Evolutionary conservation across 352 stramenopile genomes (phyloP).

Genomic region (Phytopythium sindhum): DNA sequence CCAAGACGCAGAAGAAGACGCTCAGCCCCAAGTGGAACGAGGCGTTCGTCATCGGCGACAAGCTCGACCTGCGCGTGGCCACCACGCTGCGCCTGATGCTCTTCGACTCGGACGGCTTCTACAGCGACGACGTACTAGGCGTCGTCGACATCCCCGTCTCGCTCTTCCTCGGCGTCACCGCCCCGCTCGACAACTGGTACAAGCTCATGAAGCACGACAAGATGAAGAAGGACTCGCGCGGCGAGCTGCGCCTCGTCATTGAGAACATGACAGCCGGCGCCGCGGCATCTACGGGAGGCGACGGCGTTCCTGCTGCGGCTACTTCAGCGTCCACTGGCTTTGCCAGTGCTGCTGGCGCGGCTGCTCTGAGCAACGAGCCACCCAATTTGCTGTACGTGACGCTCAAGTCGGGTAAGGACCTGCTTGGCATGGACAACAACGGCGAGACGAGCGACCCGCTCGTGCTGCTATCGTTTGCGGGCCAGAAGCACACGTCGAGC

Average conservation of each 20-base stretch:
- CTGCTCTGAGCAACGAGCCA: slow-evolving; percentile 20
- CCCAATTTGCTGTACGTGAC: slow-evolving; percentile 75
- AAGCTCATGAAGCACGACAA: slow-evolving; percentile 53
- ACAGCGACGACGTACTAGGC: slow-evolving; percentile 57
- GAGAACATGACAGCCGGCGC: slow-evolving; percentile 16
- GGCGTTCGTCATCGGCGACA: slow-evolving; percentile 56
- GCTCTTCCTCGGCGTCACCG: slow-evolving; percentile 36
- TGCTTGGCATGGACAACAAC: slow-evolving; percentile 84
- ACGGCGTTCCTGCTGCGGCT: slow-evolving; percentile 8
- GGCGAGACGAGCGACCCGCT: slow-evolving; percentile 86
- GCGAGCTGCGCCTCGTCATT: slow-evolving; percentile 57
- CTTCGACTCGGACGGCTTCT: slow-evolving; percentile 55
- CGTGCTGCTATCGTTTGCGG: slow-evolving; percentile 68
- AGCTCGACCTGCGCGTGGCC: slow-evolving; percentile 57
- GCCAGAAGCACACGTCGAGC: slow-evolving; percentile 78
- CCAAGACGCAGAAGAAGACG: slow-evolving; percentile 66
- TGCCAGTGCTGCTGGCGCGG: slow-evolving; percentile 14
- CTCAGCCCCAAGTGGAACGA: slow-evolving; percentile 59
- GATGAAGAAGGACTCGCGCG: slow-evolving; percentile 72
- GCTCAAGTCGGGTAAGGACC: slow-evolving; percentile 65
- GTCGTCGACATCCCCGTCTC: slow-evolving; percentile 66
- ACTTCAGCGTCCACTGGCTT: slow-evolving; percentile 1
- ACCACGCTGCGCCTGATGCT: slow-evolving; percentile 59
- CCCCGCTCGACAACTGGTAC: slow-evolving; percentile 69
- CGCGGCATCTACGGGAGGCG: slow-evolving; percentile 1